These are phyloP conservation scores for Colletotrichum plurivorum DNA, from an alignment of 2,329 filamentous ascomycete genomes.

Conservation along the genomic window DNA sequence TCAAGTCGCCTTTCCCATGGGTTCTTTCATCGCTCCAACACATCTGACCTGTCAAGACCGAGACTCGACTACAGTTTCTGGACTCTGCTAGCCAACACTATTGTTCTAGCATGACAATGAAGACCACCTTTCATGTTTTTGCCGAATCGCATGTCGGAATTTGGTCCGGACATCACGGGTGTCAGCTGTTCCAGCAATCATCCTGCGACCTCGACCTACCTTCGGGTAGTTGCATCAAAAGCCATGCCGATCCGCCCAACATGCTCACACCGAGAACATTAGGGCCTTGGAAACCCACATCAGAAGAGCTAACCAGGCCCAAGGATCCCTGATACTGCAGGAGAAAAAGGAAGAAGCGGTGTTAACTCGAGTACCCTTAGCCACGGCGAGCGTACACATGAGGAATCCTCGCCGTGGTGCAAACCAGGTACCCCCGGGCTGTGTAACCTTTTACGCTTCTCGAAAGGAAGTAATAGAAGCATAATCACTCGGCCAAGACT, in stretches of 20 bases:
- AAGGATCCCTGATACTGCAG: neutral
- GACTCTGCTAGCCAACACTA: neutral
- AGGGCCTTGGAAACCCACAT: constrained; percentile 29
- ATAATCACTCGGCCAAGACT: neutral
- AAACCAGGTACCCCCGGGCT: constrained; percentile 13
- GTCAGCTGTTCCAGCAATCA: constrained; percentile 27
- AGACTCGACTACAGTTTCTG: neutral
- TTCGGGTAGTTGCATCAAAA: constrained; percentile 29
- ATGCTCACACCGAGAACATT: constrained; percentile 27
- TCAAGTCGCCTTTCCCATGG: neutral
- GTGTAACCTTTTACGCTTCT: constrained; percentile 12
- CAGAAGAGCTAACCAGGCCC: neutral
- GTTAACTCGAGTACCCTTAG: constrained; percentile 5
- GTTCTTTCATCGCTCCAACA: neutral
- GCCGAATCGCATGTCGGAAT: neutral
- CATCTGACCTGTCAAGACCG: neutral
- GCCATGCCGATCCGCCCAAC: constrained; percentile 32
- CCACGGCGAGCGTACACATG: neutral
- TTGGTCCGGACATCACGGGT: neutral
- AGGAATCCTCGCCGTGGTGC: neutral
- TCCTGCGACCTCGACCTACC: constrained; percentile 26
- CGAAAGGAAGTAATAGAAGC: constrained; percentile 6
- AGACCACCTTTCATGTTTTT: neutral
- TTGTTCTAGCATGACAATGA: constrained; percentile 18
- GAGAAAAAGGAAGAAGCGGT: constrained; percentile 18